Evolutionary conservation across 441 rosid genomes (phyloP).

Genomic region (Arabidopsis hybrid): DNA sequence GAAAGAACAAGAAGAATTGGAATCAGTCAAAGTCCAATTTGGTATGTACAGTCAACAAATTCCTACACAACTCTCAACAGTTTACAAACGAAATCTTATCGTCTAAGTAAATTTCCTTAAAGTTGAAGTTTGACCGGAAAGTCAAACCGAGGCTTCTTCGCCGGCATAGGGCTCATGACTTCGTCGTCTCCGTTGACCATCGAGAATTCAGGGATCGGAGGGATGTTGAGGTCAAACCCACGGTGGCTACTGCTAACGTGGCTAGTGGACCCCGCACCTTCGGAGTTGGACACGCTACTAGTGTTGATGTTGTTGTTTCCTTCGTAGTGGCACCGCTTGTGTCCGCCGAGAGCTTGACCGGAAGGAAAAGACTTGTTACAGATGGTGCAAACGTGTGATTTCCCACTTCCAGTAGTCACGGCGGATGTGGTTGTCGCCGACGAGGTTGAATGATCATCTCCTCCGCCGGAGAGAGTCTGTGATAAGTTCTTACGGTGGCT

Average conservation of each 20-base stretch:
- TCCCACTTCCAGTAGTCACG: slow-evolving; percentile 48
- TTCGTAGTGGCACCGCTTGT: slow-evolving; percentile 80
- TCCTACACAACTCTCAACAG: slow-evolving; percentile 28
- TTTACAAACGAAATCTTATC: slow-evolving; percentile 17
- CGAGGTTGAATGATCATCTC: slow-evolving; percentile 55
- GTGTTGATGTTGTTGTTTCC: slow-evolving; percentile 67
- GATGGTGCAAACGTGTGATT: slow-evolving; percentile 77
- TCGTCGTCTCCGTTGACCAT: slow-evolving; percentile 69
- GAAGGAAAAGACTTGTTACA: slow-evolving; percentile 79
- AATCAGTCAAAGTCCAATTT: slow-evolving; percentile 30
- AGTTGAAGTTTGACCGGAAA: slow-evolving; percentile 33
- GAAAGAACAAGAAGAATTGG: slow-evolving; percentile 30
- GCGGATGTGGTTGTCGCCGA: slow-evolving; percentile 41
- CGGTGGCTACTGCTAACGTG: slow-evolving; percentile 50
- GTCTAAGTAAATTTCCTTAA: slow-evolving; percentile 12
- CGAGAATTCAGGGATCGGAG: slow-evolving; percentile 66
- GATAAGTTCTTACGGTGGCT: slow-evolving; percentile 71
- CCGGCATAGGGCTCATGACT: slow-evolving; percentile 80
- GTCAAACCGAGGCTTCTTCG: slow-evolving; percentile 63
- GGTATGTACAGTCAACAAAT: slow-evolving; percentile 43
- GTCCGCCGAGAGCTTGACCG: slow-evolving; percentile 79
- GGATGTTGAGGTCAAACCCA: slow-evolving; percentile 70
- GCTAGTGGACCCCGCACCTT: slow-evolving; percentile 57
- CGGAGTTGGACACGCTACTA: slow-evolving; percentile 72
- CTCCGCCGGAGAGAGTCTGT: slow-evolving; percentile 48